These are phyloP conservation scores for Talaromyces sp. DNA, from an alignment of 2,329 filamentous ascomycete genomes.

Conservation along the genomic window DNA sequence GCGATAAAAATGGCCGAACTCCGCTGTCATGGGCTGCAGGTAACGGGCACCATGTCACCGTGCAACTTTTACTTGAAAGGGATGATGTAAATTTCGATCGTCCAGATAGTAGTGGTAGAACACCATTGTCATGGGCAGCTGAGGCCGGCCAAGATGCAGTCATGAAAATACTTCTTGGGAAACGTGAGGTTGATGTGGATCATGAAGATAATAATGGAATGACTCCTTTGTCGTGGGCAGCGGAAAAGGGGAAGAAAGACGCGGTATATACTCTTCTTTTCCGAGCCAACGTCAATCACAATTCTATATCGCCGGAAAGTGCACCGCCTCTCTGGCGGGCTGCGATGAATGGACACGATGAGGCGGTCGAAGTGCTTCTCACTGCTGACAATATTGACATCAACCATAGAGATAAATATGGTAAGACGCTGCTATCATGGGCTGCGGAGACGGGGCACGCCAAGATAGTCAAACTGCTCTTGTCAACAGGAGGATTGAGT, in stretches of 20 bases:
- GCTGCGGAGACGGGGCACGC: not conserved
- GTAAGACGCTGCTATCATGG: not conserved
- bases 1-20: not conserved
- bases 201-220: not conserved
- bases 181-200: not conserved
- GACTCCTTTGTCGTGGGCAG: conserved; percentile 6
- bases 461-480: not conserved
- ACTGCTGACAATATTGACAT: not conserved
- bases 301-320: not conserved
- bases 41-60: not conserved
- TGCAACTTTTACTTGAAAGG: not conserved
- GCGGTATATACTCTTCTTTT: not conserved
- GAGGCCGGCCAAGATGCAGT: not conserved
- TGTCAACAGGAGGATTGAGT: not conserved
- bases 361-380: not conserved
- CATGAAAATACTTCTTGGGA: conserved; percentile 3
- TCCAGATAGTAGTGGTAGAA: not conserved
- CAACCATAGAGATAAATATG: not conserved
- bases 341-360: not conserved
- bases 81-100: not conserved
- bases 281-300: not conserved
- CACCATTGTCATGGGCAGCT: conserved; percentile 7
- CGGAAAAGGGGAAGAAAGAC: not conserved
- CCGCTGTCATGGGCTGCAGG: conserved; percentile 4
- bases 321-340: not conserved